Evolutionary conservation across 345 rosid species (phyloP), one percentile per base, ranked within the genome.

Genomic region (Conringia planisiliqua): DNA sequence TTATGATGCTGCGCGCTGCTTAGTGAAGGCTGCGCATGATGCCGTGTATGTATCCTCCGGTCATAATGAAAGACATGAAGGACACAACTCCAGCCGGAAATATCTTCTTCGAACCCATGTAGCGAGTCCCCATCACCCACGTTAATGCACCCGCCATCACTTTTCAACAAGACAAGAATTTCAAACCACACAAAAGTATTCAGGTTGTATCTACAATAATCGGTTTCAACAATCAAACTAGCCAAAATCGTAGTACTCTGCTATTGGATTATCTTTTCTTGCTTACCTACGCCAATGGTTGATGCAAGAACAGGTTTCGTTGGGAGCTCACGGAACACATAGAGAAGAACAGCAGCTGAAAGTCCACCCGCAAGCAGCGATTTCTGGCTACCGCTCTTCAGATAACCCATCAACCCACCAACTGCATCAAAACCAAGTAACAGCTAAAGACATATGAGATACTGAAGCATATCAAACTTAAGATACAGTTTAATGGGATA

Each of bases 61-160:
- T 81, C 97, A 95, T 95, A 26, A 95, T 79, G 39, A 95, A 75
- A 5, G 97, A 95, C 62, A 90, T 73, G 1, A 92, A 81, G 3
- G 97, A 90, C 7, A 95, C 99, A 42, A 95, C 90, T 12, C 97
- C 99, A 1, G 99, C 96, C 1, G 99, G 99, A 62, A 92, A 89
- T 55, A 92, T 62, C 88, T 90, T 92, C 70, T 88, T 85, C 2
- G 99, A 91, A 51, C 80, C 85, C 87, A 79, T 80, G 83, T 92
- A 92, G 10, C 99, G 89, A 1, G 85, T 82, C 33, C 93, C 96
- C 99, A 95, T 95, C 74, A 87, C 92, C 61, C 82, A 89, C 33
- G 84, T 74, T 33, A 95, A 88, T 3, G 86, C 86, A 62, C 89
- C 88, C 56, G 99, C 86, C 64, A 89, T 64, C 30, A 89, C 99